A percentile compares a stretch with the other conserved stretches of the same genome.
These are phyloP conservation scores for Simmondsia chinensis DNA, from an alignment of 148 eudicot species.

Conservation along the genomic window DNA sequence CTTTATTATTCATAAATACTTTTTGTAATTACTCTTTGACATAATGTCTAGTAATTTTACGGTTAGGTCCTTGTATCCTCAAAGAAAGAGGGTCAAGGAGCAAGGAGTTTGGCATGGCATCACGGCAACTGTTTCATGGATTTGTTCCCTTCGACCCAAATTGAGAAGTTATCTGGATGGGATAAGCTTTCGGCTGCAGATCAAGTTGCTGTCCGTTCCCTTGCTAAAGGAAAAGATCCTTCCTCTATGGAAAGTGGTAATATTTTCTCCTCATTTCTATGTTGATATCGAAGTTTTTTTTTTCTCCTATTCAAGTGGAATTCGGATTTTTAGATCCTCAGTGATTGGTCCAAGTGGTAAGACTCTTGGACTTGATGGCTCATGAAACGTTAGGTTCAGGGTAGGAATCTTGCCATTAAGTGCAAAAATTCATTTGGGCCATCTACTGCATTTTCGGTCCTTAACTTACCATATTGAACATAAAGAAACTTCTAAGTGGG, in stretches of 20 bases:
- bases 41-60: slow-evolving; percentile 1
- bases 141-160: slow-evolving; percentile 35
- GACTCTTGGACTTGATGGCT: too few relatives aligned
- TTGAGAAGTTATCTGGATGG: slow-evolving; percentile 80
- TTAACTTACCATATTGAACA: too few relatives aligned
- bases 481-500: too few relatives aligned
- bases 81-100: slow-evolving; percentile 74
- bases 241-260: slow-evolving; percentile 32
- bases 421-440: too few relatives aligned
- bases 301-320: background rate
- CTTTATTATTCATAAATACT: too few relatives aligned
- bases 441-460: too few relatives aligned
- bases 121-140: slow-evolving; percentile 77
- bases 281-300: too few relatives aligned
- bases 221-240: slow-evolving; percentile 44
- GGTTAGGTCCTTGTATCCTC: slow-evolving; percentile 76
- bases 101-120: slow-evolving; percentile 74
- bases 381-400: too few relatives aligned
- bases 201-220: slow-evolving; percentile 40
- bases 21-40: too few relatives aligned
- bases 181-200: slow-evolving; percentile 48
- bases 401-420: too few relatives aligned
- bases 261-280: background rate
- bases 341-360: too few relatives aligned
- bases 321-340: background rate